Evolutionary conservation across 2,329 filamentous ascomycete genomes (phyloP).

Genomic region (Beauveria sp.): DNA sequence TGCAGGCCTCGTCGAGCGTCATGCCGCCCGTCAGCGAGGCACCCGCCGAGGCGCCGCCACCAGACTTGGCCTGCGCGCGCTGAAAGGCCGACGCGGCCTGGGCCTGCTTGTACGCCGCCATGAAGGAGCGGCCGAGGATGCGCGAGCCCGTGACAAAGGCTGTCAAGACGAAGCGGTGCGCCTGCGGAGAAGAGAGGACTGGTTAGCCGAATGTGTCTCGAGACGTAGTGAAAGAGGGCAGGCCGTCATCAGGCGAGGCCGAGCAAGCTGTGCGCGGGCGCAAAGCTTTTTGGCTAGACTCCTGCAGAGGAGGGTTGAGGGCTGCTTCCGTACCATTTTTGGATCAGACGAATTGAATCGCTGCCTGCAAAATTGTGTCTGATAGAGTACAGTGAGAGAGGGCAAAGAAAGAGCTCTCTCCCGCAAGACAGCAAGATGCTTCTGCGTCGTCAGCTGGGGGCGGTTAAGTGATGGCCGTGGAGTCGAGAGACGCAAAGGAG

Average conservation of each 20-base stretch:
- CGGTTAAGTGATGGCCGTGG: neutral
- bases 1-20: conserved; percentile 92
- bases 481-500: conserved; percentile 2
- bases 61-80: conserved; percentile 59
- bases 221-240: neutral
- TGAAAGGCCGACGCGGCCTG: conserved; percentile 78
- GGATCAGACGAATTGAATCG: conserved; percentile 13
- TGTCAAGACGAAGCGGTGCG: conserved; percentile 82
- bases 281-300: neutral
- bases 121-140: conserved; percentile 86
- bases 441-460: neutral
- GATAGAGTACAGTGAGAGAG: neutral
- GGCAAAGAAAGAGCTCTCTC: neutral
- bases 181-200: conserved; percentile 42
- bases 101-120: conserved; percentile 93
- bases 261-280: neutral
- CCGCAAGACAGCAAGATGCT: conserved; percentile 1
- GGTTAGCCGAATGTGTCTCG: neutral
- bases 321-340: conserved; percentile 6
- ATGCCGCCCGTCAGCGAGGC: conserved; percentile 60
- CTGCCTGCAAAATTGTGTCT: neutral
- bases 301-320: neutral
- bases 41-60: conserved; percentile 46
- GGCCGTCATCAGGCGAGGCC: neutral
- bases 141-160: conserved; percentile 85